Evolutionary conservation across 345 rosid species (phyloP).

Genomic region (Populus nigra): DNA sequence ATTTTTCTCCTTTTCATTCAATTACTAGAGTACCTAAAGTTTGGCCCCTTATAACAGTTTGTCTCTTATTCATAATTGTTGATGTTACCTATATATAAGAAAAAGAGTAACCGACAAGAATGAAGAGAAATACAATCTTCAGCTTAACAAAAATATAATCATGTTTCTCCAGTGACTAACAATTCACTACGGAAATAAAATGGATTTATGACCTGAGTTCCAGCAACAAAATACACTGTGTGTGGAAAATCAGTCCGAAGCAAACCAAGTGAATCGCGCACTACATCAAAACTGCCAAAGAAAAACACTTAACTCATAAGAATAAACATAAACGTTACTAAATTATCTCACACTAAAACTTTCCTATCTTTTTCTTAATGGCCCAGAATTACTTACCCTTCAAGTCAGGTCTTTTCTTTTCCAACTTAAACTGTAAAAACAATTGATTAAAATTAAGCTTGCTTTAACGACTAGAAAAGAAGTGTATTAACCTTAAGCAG

Average conservation of each 20-base stretch:
- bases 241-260: conserved; percentile 87
- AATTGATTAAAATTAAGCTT: neutral
- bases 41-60: neutral
- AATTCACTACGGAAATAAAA: neutral
- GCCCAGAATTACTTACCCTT: neutral
- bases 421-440: neutral
- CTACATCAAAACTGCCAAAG: conserved; percentile 70
- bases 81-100: neutral
- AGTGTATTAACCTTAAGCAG: conserved; percentile 63
- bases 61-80: neutral
- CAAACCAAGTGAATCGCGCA: conserved; percentile 79
- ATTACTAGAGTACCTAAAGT: neutral
- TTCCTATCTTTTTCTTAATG: neutral
- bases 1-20: neutral
- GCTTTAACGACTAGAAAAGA: neutral
- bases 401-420: neutral
- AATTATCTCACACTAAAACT: neutral
- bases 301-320: neutral
- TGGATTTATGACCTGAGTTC: conserved; percentile 64
- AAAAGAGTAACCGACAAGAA: neutral
- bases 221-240: conserved; percentile 75
- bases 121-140: neutral
- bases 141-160: neutral
- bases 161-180: neutral
- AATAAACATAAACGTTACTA: neutral